Percentiles rank a stretch among this genome's conserved stretches.
phyloP scores from a whole-genome alignment of 768 basidiomycete genomes.

The Collybia mongolica region DNA sequence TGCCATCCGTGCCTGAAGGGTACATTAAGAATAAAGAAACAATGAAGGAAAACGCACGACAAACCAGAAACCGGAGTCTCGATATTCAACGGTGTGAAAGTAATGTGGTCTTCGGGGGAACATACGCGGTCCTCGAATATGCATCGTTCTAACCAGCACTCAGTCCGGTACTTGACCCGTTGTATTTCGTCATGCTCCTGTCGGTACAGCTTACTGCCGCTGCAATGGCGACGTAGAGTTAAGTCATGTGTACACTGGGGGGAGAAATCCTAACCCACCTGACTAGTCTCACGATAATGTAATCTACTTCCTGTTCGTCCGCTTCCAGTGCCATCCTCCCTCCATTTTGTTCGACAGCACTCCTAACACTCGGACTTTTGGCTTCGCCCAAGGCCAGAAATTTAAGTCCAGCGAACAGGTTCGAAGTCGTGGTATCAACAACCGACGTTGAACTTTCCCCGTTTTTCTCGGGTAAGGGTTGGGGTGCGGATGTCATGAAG shows the following conservation, averaged over 20 bases:
- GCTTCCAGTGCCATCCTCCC: slow-evolving; percentile 48
- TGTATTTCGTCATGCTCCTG: slow-evolving; percentile 48
- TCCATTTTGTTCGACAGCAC: slow-evolving; percentile 59
- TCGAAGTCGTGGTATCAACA: slow-evolving; percentile 6
- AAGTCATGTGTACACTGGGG: neutral
- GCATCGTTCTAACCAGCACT: slow-evolving; percentile 93
- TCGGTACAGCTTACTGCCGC: slow-evolving; percentile 68
- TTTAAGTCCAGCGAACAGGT: slow-evolving; percentile 53
- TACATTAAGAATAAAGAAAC: neutral
- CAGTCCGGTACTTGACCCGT: slow-evolving; percentile 71
- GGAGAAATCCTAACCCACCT: slow-evolving; percentile 44
- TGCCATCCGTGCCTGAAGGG: slow-evolving; percentile 48
- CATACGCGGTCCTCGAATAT: slow-evolving; percentile 76
- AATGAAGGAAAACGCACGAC: slow-evolving; percentile 8
- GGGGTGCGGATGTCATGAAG: slow-evolving; percentile 13
- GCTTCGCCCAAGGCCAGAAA: slow-evolving; percentile 73
- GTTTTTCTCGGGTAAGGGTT: slow-evolving; percentile 6
- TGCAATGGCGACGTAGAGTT: slow-evolving; percentile 23
- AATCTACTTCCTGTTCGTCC: slow-evolving; percentile 53
- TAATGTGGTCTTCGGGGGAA: slow-evolving; percentile 61
- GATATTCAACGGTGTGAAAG: slow-evolving; percentile 66
- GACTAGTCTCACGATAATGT: slow-evolving; percentile 68
- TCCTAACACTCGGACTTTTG: slow-evolving; percentile 49
- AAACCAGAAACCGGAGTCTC: slow-evolving; percentile 59
- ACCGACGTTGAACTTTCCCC: slow-evolving; percentile 19